Evolutionary conservation across 257 asterid species (phyloP).

Genomic region (Nicotiana sylvestris): DNA sequence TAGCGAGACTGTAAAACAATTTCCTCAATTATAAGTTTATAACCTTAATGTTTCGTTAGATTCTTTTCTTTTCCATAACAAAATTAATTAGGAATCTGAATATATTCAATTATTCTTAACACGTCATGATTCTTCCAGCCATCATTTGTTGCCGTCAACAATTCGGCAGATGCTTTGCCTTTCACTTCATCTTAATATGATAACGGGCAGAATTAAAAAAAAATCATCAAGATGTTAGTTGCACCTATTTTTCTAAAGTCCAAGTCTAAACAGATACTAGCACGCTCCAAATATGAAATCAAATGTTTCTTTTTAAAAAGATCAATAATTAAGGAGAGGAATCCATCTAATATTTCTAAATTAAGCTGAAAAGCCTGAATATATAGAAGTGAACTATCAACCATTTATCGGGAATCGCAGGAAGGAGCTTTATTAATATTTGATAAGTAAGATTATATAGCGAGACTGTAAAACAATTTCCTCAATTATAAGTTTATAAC

Average conservation of each 20-base stretch:
- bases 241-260: neutral
- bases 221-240: neutral
- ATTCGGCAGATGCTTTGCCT: neutral
- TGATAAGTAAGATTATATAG: neutral
- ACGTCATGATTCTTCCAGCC: neutral
- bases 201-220: neutral
- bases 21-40: neutral
- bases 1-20: neutral
- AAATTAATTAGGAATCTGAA: neutral
- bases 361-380: neutral
- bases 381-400: neutral
- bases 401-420: neutral
- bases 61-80: neutral
- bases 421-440: neutral
- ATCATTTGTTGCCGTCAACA: neutral
- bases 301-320: neutral
- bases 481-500: too few relatives aligned
- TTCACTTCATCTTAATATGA: neutral
- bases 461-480: too few relatives aligned
- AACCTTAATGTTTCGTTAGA: neutral
- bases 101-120: constrained; percentile 1
- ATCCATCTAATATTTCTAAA: neutral
- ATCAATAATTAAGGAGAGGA: neutral
- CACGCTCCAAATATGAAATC: neutral
- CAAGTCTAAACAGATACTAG: neutral